phyloP scores from a whole-genome alignment of 345 rosid species.

The Reutealis trisperma region DNA sequence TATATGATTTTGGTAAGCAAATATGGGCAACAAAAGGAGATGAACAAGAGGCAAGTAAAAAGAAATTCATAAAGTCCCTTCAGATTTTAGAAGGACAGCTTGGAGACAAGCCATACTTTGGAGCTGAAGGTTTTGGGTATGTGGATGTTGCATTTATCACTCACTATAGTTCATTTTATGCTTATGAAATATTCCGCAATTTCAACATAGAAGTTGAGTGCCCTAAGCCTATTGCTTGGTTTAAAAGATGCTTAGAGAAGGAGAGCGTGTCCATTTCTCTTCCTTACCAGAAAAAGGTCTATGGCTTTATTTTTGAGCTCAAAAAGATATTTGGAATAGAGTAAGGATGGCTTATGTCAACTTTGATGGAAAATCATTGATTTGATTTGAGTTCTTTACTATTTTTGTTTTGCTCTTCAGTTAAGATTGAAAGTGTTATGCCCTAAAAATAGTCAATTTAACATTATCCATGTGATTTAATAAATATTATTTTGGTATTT shows the following conservation, averaged over 20 bases:
- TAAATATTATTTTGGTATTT: too few species aligned
- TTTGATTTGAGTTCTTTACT: too few species aligned
- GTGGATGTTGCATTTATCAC: not conserved
- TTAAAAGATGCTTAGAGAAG: not conserved
- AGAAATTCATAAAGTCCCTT: not conserved
- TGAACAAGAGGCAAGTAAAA: not conserved
- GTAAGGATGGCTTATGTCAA: too few species aligned
- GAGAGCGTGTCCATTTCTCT: not conserved
- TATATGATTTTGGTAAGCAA: not conserved
- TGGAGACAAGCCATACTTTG: not conserved
- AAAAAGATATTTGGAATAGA: not conserved
- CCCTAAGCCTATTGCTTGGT: not conserved
- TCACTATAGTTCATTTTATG: not conserved
- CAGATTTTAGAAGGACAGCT: not conserved
- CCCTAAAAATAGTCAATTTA: too few species aligned
- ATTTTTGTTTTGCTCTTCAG: too few species aligned
- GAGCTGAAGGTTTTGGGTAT: not conserved
- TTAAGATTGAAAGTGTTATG: too few species aligned
- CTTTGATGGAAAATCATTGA: too few species aligned
- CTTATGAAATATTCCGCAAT: not conserved
- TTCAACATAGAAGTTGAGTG: not conserved
- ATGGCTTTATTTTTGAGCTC: not conserved
- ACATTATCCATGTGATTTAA: too few species aligned
- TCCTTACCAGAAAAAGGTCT: not conserved
- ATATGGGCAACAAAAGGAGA: not conserved